Evolutionary conservation across 164 flowering plant genomes (phyloP).

Genomic region (Vitis rotundifolia): DNA sequence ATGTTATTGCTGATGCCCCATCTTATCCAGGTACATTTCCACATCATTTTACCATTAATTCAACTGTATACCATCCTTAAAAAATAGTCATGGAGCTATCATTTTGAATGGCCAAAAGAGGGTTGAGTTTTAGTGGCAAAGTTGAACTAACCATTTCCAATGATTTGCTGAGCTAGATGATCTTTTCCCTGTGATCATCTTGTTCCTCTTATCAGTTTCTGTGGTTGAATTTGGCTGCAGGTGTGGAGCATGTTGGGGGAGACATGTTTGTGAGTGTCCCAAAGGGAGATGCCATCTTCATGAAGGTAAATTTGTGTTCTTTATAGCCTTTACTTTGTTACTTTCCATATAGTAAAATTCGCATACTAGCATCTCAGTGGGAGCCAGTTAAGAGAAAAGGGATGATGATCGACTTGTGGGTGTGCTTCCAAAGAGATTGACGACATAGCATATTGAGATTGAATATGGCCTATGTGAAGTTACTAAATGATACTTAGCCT

Average conservation of each 20-base stretch:
- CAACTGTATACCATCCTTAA: no score
- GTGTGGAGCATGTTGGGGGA: conserved; percentile 80
- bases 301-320: conserved; percentile 56
- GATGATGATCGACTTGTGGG: no score
- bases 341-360: no score
- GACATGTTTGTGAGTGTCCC: conserved; percentile 89
- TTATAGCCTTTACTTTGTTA: background rate
- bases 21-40: conserved; percentile 51
- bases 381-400: no score
- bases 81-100: no score
- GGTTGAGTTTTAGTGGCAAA: background rate
- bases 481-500: no score
- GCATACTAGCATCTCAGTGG: no score
- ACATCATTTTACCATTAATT: background rate
- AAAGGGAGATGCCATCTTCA: conserved; percentile 82
- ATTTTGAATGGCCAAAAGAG: no score
- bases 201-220: background rate
- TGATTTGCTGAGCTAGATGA: no score
- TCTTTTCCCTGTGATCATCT: background rate
- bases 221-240: conserved; percentile 26
- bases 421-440: no score
- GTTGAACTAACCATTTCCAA: no score
- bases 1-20: conserved; percentile 78
- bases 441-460: no score
- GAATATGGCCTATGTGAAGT: background rate